These are phyloP conservation scores for Epichloe sylvatica DNA, from an alignment of 2,329 filamentous ascomycete genomes.

Conservation along the genomic window DNA sequence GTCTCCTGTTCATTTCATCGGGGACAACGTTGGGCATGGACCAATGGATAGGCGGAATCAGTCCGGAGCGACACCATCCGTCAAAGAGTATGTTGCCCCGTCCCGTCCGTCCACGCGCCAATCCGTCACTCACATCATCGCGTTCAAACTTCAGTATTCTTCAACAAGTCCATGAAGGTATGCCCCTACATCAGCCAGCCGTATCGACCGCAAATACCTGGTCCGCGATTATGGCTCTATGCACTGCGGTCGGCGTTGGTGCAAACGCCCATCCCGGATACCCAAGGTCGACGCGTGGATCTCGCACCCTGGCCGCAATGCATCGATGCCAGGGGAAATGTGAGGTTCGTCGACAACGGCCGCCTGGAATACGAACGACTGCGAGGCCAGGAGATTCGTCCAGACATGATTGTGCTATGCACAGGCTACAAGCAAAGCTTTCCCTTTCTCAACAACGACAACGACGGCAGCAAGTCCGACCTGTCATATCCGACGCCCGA, in stretches of 20 bases:
- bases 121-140: too few relatives aligned
- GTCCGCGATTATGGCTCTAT: constrained; percentile 10
- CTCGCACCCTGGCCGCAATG: constrained; percentile 28
- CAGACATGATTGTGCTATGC: constrained; percentile 29
- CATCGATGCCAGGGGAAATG: constrained; percentile 19
- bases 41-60: constrained; percentile 27
- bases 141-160: constrained; percentile 19
- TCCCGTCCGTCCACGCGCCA: too few relatives aligned
- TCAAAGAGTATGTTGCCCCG: constrained; percentile 9
- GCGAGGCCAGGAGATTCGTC: constrained; percentile 17
- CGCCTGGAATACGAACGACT: constrained; percentile 18
- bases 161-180: constrained; percentile 24
- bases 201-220: constrained; percentile 13
- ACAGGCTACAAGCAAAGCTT: constrained; percentile 32
- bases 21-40: constrained; percentile 26
- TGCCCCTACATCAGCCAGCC: constrained; percentile 23
- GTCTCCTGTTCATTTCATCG: constrained; percentile 17
- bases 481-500: constrained; percentile 26
- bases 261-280: constrained; percentile 20
- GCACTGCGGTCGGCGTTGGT: constrained; percentile 21
- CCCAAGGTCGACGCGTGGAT: constrained; percentile 22
- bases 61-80: constrained; percentile 17
- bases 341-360: constrained; percentile 21
- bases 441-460: constrained; percentile 18
- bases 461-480: not conserved